Evolutionary conservation across 75 land plant species (phyloP), one percentile per base, ranked within the genome.

Genomic region (Selaginella moellendorffii): DNA sequence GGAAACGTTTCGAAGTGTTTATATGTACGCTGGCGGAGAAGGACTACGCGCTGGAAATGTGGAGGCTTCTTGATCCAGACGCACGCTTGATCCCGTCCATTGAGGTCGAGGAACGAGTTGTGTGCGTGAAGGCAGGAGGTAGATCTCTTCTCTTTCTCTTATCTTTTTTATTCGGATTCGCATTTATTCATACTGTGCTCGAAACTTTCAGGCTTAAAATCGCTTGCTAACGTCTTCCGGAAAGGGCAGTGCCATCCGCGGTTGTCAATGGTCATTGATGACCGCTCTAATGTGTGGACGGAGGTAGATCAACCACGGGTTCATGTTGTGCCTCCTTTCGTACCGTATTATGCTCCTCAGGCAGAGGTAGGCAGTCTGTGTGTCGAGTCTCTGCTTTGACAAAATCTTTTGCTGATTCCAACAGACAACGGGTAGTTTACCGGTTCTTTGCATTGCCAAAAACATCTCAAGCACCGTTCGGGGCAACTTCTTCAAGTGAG

Each of bases 61-160:
- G 97, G 97, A 83, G 97, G 72, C 82, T 92, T 76, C 84, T 92
- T 71, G 97, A 92, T 69, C 97, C 96, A 31, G 96, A 92, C 14
- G 70, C 80, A 46, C 87, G 78, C 54, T 77, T 92, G 54, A 92
- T 92, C 64, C 78, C 69, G 54, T 58, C 81, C 0, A 73, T 54
- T 12, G 84, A 88, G 54, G 66, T 92, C 21, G 66, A 77, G 62
- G 81, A 83, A 26, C 84, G 96, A 23, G 82, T 92, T 65, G 86
- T 83, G 25, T 92, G 97, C 63, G 97, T 92, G 52, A 88, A 87
- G 65, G 70, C 95, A 68, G 95, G 96, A 85, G 12, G 18, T 62
- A 5, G 5, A 10, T 22, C 26, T 18, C 26, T 62, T 24, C 26
- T 22, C 28, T 62, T 27, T 17, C 28, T 27, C 29, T 62, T 62